Conservation (phyloP, 2,329 filamentous ascomycete genomes). For the Penicillium olsonii region DNA sequence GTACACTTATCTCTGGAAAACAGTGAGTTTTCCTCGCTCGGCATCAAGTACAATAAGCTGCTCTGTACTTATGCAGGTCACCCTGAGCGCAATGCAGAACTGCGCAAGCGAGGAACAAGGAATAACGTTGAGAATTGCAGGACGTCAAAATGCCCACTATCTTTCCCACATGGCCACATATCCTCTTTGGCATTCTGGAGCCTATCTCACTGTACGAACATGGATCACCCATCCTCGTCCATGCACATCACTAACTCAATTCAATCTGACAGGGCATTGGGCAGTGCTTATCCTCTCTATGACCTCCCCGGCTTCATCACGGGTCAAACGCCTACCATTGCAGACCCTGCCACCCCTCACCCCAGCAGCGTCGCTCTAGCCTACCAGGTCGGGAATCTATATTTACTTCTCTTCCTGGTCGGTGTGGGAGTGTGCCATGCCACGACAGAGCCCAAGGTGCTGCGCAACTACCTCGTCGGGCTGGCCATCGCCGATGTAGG, state of each 20-base stretch:
- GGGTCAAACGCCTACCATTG: slow-evolving; percentile 56
- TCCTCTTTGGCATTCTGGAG: slow-evolving; percentile 69
- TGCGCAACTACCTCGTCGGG: slow-evolving; percentile 67
- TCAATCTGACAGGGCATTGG: slow-evolving; percentile 54
- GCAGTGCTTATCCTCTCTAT: slow-evolving; percentile 58
- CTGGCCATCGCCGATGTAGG: slow-evolving; percentile 67
- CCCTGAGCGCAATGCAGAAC: neutral
- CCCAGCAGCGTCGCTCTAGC: slow-evolving; percentile 57
- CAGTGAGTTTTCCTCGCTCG: neutral
- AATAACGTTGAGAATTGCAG: slow-evolving; percentile 2
- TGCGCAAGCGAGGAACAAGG: neutral
- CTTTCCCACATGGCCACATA: slow-evolving; percentile 63
- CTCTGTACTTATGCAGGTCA: neutral
- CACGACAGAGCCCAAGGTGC: slow-evolving; percentile 65
- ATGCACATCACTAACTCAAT: slow-evolving; percentile 9
- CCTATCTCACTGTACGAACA: slow-evolving; percentile 65
- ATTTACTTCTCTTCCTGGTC: slow-evolving; percentile 65
- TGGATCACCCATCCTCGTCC: slow-evolving; percentile 26
- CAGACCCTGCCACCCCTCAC: slow-evolving; percentile 31
- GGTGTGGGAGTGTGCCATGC: slow-evolving; percentile 65
- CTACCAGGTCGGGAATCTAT: slow-evolving; percentile 69
- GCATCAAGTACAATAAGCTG: neutral
- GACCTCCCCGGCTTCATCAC: slow-evolving; percentile 64
- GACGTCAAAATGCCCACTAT: slow-evolving; percentile 43
- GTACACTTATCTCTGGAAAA: neutral